Conservation (phyloP, 768 basidiomycete species). For the Lentinus tigrinus region DNA sequence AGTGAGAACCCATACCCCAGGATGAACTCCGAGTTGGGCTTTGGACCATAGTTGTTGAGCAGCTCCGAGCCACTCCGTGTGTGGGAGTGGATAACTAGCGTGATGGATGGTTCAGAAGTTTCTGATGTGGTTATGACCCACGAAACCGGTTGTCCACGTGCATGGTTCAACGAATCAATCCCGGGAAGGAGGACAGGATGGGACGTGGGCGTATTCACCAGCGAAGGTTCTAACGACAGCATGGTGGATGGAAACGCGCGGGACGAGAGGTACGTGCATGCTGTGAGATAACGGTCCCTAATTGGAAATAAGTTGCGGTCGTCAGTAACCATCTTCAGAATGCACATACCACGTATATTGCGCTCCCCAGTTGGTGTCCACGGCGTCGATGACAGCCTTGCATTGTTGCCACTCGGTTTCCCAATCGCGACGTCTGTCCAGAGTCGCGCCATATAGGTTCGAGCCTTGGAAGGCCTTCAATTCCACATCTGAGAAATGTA, state of each 20-base stretch:
- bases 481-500: slow-evolving; percentile 69
- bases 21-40: slow-evolving; percentile 87
- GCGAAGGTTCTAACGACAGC: slow-evolving; percentile 55
- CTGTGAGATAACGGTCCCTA: slow-evolving; percentile 72
- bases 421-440: slow-evolving; percentile 66
- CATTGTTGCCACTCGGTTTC: slow-evolving; percentile 61
- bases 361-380: slow-evolving; percentile 42
- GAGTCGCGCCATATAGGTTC: slow-evolving; percentile 76
- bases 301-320: neutral
- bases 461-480: slow-evolving; percentile 69
- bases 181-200: slow-evolving; percentile 85
- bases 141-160: slow-evolving; percentile 74
- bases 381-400: slow-evolving; percentile 35
- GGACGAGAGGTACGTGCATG: slow-evolving; percentile 79
- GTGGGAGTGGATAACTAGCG: slow-evolving; percentile 56
- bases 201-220: slow-evolving; percentile 48
- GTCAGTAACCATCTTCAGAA: neutral
- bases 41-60: slow-evolving; percentile 91
- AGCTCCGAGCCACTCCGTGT: slow-evolving; percentile 52
- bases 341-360: slow-evolving; percentile 64
- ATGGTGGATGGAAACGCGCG: slow-evolving; percentile 89
- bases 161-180: slow-evolving; percentile 85
- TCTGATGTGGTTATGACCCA: slow-evolving; percentile 58
- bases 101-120: slow-evolving; percentile 41
- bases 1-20: slow-evolving; percentile 91